These are phyloP conservation scores for Citrus inodora DNA, from an alignment of 345 rosid species.

Conservation along the genomic window DNA sequence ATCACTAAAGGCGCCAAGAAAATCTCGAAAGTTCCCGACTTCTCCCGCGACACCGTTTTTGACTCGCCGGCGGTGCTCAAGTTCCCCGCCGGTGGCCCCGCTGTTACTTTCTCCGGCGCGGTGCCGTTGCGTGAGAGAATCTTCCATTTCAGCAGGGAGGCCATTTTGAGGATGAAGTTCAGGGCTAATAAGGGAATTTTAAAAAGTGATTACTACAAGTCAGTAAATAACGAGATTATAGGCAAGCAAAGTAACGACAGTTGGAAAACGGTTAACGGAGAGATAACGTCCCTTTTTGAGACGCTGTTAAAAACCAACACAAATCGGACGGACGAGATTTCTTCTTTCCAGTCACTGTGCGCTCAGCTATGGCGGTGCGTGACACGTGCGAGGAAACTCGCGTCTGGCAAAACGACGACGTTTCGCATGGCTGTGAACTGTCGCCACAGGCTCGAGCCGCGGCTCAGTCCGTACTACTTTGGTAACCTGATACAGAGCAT, in stretches of 20 bases:
- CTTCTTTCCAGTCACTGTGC: slow-evolving; percentile 86
- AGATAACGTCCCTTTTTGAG: slow-evolving; percentile 33
- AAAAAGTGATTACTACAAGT: background rate
- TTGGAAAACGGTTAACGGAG: slow-evolving; percentile 43
- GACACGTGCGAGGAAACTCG: slow-evolving; percentile 76
- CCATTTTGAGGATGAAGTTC: slow-evolving; percentile 60
- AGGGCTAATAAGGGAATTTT: slow-evolving; percentile 40
- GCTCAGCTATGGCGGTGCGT: slow-evolving; percentile 88
- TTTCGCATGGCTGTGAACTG: slow-evolving; percentile 95
- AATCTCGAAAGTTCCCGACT: slow-evolving; percentile 64
- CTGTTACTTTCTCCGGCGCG: slow-evolving; percentile 60
- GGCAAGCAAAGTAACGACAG: slow-evolving; percentile 58
- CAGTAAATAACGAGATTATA: slow-evolving; percentile 30
- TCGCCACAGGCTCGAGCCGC: slow-evolving; percentile 81
- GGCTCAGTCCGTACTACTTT: slow-evolving; percentile 66
- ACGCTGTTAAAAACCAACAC: slow-evolving; percentile 6
- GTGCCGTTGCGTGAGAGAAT: slow-evolving; percentile 80
- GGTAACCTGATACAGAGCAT: slow-evolving; percentile 98
- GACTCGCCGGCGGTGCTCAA: slow-evolving; percentile 57
- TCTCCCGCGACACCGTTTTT: slow-evolving; percentile 58
- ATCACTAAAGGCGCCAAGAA: slow-evolving; percentile 52
- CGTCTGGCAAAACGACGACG: slow-evolving; percentile 57
- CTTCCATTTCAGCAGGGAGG: slow-evolving; percentile 74
- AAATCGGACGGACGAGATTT: slow-evolving; percentile 56
- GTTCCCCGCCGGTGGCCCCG: slow-evolving; percentile 79